Conservation (phyloP, 768 basidiomycete genomes). For the Chalciporus sphaerocephalus region DNA sequence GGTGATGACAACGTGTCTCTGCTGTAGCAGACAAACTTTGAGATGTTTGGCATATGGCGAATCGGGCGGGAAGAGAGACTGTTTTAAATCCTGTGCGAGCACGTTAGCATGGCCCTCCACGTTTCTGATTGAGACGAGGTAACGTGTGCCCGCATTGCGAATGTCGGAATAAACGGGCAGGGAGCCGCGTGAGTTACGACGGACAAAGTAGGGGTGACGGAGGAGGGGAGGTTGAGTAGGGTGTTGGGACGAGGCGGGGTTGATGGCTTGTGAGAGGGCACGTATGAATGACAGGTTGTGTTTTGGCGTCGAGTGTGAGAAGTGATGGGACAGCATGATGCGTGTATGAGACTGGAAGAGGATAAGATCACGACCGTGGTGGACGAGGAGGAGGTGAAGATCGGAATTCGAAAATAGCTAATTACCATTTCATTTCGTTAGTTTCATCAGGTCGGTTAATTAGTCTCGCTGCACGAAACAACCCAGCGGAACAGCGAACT, state of each 20-base stretch:
- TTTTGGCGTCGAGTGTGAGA: neutral
- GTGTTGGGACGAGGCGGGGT: neutral
- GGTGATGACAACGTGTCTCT: constrained; percentile 52
- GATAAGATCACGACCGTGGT: neutral
- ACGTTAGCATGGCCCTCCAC: constrained; percentile 62
- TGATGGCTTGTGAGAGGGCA: neutral
- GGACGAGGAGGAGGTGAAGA: neutral
- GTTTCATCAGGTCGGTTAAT: no score
- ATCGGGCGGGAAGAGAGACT: constrained; percentile 45
- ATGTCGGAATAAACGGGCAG: constrained; percentile 76
- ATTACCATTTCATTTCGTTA: no score
- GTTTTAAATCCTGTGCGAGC: constrained; percentile 54
- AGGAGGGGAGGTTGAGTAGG: neutral
- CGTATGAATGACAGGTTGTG: neutral
- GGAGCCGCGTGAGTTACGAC: constrained; percentile 60
- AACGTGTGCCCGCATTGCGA: constrained; percentile 59
- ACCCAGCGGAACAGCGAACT: neutral
- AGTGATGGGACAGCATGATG: neutral
- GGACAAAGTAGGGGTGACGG: constrained; percentile 48
- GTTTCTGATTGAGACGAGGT: constrained; percentile 59
- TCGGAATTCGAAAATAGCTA: no score
- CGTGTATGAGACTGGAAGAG: no score
- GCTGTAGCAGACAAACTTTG: constrained; percentile 43
- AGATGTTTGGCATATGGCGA: constrained; percentile 48
- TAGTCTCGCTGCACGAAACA: no score